A percentile compares a stretch with the other conserved stretches of the same genome.
phyloP scores from a whole-genome alignment of 2,329 filamentous ascomycete species.

The Seiridium cupressi region DNA sequence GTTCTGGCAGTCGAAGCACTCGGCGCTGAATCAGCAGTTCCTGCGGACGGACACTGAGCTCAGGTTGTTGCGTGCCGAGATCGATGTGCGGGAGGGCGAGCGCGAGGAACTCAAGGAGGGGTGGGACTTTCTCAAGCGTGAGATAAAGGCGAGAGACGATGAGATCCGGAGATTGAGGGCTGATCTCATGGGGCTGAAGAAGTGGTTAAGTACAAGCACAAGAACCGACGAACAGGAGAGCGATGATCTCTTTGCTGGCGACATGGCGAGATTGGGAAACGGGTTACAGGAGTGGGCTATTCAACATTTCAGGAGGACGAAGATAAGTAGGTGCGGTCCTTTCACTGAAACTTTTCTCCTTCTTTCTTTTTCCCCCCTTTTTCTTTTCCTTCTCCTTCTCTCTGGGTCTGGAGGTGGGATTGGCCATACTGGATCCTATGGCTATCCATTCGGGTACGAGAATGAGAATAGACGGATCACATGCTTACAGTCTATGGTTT shows the following conservation, averaged over 20 bases:
- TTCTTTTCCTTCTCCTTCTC: no score
- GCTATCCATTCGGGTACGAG: no score
- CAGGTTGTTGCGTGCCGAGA: slow-evolving; percentile 47
- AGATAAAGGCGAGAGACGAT: slow-evolving; percentile 50
- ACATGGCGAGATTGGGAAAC: slow-evolving; percentile 61
- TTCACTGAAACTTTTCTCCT: no score
- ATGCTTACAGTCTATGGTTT: no score
- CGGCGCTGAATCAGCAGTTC: slow-evolving; percentile 49
- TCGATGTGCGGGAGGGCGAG: slow-evolving; percentile 45
- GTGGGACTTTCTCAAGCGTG: slow-evolving; percentile 44
- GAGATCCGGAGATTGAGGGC: slow-evolving; percentile 53
- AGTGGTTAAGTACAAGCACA: slow-evolving; percentile 68
- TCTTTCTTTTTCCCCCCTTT: no score
- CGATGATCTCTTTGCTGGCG: slow-evolving; percentile 65
- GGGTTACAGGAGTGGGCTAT: slow-evolving; percentile 75
- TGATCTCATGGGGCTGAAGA: slow-evolving; percentile 68
- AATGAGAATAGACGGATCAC: no score
- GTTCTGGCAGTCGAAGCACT: slow-evolving; percentile 59
- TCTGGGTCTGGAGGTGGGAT: no score
- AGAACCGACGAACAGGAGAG: slow-evolving; percentile 59
- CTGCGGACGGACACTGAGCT: slow-evolving; percentile 52
- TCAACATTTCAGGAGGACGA: slow-evolving; percentile 63
- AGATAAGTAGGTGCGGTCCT: slow-evolving; percentile 42
- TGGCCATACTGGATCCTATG: no score
- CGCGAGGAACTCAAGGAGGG: slow-evolving; percentile 48